Base-by-base conservation (phyloP, 2,329 filamentous ascomycete genomes). In the Fusarium floridanum region DNA sequence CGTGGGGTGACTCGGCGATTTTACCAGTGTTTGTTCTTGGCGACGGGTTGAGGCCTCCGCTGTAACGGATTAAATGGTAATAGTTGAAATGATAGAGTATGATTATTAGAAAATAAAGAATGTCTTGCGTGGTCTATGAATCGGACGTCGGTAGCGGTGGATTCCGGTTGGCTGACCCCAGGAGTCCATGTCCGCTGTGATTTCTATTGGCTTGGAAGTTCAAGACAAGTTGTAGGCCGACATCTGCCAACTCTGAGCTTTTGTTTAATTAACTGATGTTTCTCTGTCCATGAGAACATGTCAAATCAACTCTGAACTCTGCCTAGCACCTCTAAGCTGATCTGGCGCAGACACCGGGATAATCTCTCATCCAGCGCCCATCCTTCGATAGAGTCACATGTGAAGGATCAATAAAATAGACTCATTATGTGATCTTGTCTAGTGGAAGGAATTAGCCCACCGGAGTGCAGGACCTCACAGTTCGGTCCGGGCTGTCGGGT, bases 1-100 rank as follows among this genome's bases (percentile, higher is more conserved):
- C 48, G 27, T 53, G 48, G 48, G 48, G 27, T 53, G 48, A 29
- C 45, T 50, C 45, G 24, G 45, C 45, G 14, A 29, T 53, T 53
- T 53, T 8, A n/a, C 48, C 48, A 53, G 27, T 20, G 24, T 53
- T 53, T 32, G 48, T 20, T 53, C 48, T 53, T 53, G 27, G 27
- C 48, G 10, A 20, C 10, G 10, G 11, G 6, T 53, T 32, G 48
- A 53, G 17, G 48, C 27, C 48, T 32, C 48, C 24, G 24, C 45
- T 50, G 16, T 11, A n/a, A 50, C 11, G 24, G 45, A 16, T 29
- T 29, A 7, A 50, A 50, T 53, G 17, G 11, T 2, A 53, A 29
- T 29, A 17, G 27, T 10, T 3, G 27, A 32, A 16, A 48, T 24
- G 5, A 24, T 24, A 6, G 48, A n/a, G 16, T 32, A 6, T 32